Conservation (phyloP, 2,329 filamentous ascomycete species). For the Falciphora oryzae region DNA sequence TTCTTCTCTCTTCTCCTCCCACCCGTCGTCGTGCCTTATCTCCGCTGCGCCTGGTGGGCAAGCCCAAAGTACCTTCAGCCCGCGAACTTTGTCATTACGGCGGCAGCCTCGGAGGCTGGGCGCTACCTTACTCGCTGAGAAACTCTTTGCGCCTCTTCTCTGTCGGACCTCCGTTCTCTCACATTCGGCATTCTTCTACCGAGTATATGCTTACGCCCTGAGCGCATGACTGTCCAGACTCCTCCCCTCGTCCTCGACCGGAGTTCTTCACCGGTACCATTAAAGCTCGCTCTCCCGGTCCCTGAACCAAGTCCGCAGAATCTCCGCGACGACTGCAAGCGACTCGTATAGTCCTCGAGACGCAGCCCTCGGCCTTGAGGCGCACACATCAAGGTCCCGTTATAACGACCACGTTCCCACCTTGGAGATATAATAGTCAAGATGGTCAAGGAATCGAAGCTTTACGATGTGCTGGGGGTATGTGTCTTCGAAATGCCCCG, state of each 20-base stretch:
- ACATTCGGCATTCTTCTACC: not conserved
- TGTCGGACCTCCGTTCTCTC: not conserved
- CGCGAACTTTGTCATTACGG: not conserved
- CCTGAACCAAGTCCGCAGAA: not conserved
- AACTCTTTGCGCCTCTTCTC: not conserved
- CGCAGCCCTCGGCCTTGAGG: not conserved
- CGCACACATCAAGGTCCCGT: not conserved
- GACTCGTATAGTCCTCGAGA: not conserved
- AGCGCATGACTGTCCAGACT: not conserved
- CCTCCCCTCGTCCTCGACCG: not conserved
- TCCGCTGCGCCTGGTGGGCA: no score
- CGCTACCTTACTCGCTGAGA: not conserved
- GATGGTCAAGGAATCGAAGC: conserved; percentile 76
- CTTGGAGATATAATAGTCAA: conserved; percentile 26
- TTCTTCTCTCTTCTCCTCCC: not conserved
- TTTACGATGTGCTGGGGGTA: conserved; percentile 76
- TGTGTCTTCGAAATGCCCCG: conserved; percentile 23
- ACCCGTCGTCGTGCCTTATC: no score
- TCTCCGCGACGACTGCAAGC: not conserved
- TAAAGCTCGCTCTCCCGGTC: no score
- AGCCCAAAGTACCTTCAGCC: not conserved
- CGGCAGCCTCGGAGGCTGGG: not conserved
- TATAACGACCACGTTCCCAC: not conserved
- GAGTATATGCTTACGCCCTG: not conserved
- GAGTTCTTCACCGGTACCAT: not conserved